Conservation (phyloP, 139 green algal species). For the Diplosphaera chodatii region DNA sequence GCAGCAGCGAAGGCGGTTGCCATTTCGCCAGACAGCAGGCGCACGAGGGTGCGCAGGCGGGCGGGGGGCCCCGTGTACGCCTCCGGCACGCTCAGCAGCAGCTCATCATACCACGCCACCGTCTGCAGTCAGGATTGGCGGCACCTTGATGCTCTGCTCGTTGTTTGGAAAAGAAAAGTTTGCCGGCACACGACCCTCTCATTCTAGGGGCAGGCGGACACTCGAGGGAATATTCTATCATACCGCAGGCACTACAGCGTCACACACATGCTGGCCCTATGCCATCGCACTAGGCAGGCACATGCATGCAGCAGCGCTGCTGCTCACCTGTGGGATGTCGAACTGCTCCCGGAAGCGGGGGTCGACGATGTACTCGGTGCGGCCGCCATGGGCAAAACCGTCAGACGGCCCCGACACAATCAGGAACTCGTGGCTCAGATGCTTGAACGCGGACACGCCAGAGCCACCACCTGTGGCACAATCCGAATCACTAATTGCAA, state of each 20-base stretch:
- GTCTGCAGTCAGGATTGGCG: not conserved
- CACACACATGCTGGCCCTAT: too few species aligned
- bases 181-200: too few species aligned
- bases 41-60: not conserved
- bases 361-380: constrained; percentile 38
- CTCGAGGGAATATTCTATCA: too few species aligned
- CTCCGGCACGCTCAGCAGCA: not conserved
- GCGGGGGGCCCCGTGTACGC: not conserved
- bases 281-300: too few species aligned
- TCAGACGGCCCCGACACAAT: constrained; percentile 17
- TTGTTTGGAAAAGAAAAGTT: too few species aligned
- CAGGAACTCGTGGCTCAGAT: constrained; percentile 48
- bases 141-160: too few species aligned
- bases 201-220: too few species aligned
- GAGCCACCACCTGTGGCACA: constrained; percentile 14
- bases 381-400: not conserved
- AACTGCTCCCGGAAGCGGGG: constrained; percentile 41
- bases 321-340: constrained; percentile 30
- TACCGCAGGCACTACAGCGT: too few species aligned
- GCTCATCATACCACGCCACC: not conserved
- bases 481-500: too few species aligned
- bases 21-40: constrained; percentile 33
- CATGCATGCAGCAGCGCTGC: too few species aligned
- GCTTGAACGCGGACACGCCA: constrained; percentile 33
- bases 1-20: constrained; percentile 26